Percentiles rank a stretch among this genome's conserved stretches.
These are phyloP conservation scores for Cyphellophora europaea DNA, from an alignment of 2,329 filamentous ascomycete genomes.

Conservation along the genomic window DNA sequence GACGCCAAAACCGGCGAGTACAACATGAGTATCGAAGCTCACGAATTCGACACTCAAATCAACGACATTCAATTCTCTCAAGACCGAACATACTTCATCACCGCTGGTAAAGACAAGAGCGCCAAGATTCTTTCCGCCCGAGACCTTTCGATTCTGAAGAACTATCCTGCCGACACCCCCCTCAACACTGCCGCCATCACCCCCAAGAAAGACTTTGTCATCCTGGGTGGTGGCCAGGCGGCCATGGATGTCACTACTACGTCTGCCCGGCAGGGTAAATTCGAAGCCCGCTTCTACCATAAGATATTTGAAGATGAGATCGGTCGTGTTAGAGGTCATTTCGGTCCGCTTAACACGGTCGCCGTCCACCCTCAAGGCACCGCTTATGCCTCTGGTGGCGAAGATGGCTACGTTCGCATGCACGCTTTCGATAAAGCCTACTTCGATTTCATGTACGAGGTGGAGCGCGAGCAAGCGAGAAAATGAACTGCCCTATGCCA, in stretches of 20 bases:
- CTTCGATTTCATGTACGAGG: constrained; percentile 98
- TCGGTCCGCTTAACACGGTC: constrained; percentile 93
- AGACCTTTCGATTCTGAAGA: constrained; percentile 87
- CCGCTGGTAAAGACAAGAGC: constrained; percentile 94
- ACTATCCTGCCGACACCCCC: constrained; percentile 82
- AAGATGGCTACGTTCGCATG: constrained; percentile 96
- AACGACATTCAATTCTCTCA: constrained; percentile 91
- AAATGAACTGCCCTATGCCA: no score
- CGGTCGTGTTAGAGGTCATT: constrained; percentile 91
- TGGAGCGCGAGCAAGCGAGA: constrained; percentile 68
- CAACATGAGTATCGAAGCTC: constrained; percentile 68
- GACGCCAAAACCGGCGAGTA: constrained; percentile 86
- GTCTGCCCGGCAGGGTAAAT: constrained; percentile 89
- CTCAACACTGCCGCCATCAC: constrained; percentile 94
- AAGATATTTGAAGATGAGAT: constrained; percentile 99
- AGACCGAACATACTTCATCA: constrained; percentile 97
- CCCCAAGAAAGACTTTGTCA: constrained; percentile 93
- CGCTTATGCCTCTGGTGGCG: constrained; percentile 88
- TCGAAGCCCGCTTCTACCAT: constrained; percentile 99
- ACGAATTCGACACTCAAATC: constrained; percentile 75
- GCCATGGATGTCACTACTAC: constrained; percentile 99
- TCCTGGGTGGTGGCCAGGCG: constrained; percentile 94
- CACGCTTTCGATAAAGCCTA: constrained; percentile 98
- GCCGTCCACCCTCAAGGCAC: constrained; percentile 86
- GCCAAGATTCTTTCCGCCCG: constrained; percentile 74